phyloP scores from a whole-genome alignment of 345 rosid genomes.

The Pugionium dolabratum region DNA sequence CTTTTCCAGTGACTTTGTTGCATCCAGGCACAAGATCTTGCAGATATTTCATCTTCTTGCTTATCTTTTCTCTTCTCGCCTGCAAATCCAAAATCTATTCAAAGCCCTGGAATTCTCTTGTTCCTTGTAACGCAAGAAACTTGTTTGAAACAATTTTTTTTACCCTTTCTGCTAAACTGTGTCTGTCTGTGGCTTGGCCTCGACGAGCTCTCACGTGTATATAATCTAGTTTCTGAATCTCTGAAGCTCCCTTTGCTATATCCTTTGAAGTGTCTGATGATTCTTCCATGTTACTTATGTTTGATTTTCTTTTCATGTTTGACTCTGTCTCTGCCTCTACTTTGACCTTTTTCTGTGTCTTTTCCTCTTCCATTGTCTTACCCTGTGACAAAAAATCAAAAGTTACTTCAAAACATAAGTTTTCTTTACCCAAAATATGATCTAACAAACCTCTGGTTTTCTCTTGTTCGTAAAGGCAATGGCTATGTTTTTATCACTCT shows the following conservation, averaged over 20 bases:
- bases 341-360: constrained; percentile 42
- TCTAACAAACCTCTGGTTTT: constrained; percentile 49
- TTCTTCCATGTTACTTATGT: constrained; percentile 31
- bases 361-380: constrained; percentile 38
- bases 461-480: constrained; percentile 43
- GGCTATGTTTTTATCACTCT: constrained; percentile 22
- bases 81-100: constrained; percentile 27
- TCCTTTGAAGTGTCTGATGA: constrained; percentile 40
- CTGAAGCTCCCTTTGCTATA: constrained; percentile 40
- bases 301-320: constrained; percentile 8
- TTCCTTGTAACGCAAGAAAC: constrained; percentile 24
- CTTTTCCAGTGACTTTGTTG: constrained; percentile 43
- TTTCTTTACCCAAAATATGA: not conserved
- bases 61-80: constrained; percentile 44
- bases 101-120: constrained; percentile 4
- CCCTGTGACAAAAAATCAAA: constrained; percentile 31
- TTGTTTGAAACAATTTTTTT: not conserved
- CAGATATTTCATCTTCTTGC: constrained; percentile 57
- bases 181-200: constrained; percentile 45
- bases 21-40: constrained; percentile 80
- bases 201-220: constrained; percentile 51
- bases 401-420: not conserved
- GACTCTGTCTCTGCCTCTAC: constrained; percentile 42
- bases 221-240: constrained; percentile 41
- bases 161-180: constrained; percentile 39